A percentile compares a stretch with the other conserved stretches of the same genome.
phyloP scores from a whole-genome alignment of 1,284 basidiomycete species.

The Tremellales sp. region DNA sequence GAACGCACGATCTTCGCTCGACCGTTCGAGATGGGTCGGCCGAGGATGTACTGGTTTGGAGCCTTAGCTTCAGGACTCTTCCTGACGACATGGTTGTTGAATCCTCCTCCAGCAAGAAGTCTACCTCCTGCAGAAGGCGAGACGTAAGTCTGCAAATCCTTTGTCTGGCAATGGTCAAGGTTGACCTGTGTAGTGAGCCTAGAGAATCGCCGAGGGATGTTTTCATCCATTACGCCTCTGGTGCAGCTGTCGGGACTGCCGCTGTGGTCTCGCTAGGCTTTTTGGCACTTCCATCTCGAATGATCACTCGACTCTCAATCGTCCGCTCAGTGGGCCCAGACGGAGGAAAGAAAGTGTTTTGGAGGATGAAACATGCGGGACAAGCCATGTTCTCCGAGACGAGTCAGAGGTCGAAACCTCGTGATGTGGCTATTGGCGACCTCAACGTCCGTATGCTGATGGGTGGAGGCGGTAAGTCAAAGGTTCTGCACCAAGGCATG shows the following conservation, averaged over 20 bases:
- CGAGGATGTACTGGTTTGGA: constrained; percentile 3
- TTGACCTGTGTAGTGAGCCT: neutral
- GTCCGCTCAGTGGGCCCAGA: neutral
- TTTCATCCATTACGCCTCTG: neutral
- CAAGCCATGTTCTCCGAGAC: neutral
- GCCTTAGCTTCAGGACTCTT: neutral
- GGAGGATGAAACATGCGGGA: neutral
- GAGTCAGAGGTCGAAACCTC: neutral
- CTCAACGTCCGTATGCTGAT: neutral
- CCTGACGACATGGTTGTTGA: neutral
- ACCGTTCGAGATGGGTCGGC: constrained; percentile 4
- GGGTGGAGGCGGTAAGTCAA: neutral
- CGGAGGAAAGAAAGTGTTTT: neutral
- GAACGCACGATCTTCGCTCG: constrained; percentile 11
- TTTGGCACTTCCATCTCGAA: neutral
- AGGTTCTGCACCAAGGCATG: neutral
- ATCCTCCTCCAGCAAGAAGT: neutral
- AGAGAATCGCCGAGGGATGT: neutral
- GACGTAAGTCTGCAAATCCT: constrained; percentile 3
- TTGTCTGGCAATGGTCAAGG: neutral
- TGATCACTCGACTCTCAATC: constrained; percentile 3
- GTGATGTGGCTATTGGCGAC: neutral
- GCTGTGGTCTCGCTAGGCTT: neutral
- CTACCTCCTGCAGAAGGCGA: neutral
- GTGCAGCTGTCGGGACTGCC: neutral